Conservation (phyloP, 306 rosid genomes). For the Cucurbita maxima region DNA sequence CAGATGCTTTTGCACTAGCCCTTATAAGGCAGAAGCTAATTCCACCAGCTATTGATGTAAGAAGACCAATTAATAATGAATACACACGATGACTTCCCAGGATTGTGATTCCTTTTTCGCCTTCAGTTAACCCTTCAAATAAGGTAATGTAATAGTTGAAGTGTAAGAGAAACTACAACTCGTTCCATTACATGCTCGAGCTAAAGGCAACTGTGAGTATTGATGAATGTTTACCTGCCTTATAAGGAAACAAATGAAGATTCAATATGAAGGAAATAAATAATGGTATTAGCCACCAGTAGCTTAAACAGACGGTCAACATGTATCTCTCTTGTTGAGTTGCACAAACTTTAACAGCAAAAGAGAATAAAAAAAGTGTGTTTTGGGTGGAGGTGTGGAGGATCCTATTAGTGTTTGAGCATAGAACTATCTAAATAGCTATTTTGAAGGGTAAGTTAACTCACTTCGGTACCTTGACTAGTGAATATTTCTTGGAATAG, state of each 20-base stretch:
- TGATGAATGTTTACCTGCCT: constrained; percentile 3
- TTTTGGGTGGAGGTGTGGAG: background rate
- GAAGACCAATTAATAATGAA: constrained; percentile 37
- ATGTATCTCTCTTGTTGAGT: background rate
- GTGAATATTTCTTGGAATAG: constrained; percentile 44
- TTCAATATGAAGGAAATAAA: background rate
- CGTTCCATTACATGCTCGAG: constrained; percentile 5
- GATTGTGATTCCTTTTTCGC: constrained; percentile 20
- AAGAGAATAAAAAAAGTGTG: background rate
- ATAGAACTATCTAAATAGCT: background rate
- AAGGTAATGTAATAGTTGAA: constrained; percentile 7
- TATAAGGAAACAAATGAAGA: background rate
- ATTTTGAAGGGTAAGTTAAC: constrained; percentile 9
- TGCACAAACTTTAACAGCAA: background rate
- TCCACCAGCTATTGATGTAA: constrained; percentile 61
- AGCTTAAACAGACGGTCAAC: background rate
- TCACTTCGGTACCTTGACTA: constrained; percentile 36
- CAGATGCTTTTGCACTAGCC: constrained; percentile 66
- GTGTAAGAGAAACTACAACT: constrained; percentile 7
- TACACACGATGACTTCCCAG: constrained; percentile 21
- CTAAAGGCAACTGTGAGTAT: background rate
- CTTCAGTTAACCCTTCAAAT: constrained; percentile 30
- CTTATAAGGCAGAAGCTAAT: constrained; percentile 55
- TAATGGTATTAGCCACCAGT: background rate
- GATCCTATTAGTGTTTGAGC: background rate